Percentiles rank a stretch among this genome's conserved stretches.
phyloP scores from a whole-genome alignment of 495 filamentous ascomycete species.

The Penicillium coffeae region DNA sequence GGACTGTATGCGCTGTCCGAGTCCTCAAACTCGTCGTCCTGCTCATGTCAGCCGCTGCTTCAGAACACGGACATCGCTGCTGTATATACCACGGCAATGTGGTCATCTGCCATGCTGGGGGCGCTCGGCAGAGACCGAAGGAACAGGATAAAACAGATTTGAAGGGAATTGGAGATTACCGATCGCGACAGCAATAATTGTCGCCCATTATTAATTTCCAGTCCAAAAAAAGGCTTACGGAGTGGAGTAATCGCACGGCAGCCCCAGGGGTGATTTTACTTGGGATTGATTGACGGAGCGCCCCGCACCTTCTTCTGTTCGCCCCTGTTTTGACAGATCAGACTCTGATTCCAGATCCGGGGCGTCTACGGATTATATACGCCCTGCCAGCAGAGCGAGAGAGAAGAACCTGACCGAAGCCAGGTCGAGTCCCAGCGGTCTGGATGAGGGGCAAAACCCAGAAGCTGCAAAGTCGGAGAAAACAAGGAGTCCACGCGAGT shows the following conservation, averaged over 20 bases:
- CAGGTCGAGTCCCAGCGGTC: too few species aligned
- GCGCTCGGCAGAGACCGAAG: neutral
- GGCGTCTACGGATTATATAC: too few species aligned
- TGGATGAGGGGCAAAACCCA: neutral
- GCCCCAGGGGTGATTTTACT: too few species aligned
- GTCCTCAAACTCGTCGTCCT: neutral
- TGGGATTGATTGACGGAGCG: too few species aligned
- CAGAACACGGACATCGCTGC: neutral
- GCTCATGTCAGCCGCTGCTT: neutral
- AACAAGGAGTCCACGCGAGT: neutral
- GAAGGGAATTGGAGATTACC: too few species aligned
- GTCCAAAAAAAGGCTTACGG: too few species aligned
- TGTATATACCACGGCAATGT: neutral
- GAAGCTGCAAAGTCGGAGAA: neutral
- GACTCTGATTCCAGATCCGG: too few species aligned
- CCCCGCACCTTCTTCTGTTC: too few species aligned
- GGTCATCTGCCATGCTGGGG: slow-evolving; percentile 3
- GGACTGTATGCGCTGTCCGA: slow-evolving; percentile 1
- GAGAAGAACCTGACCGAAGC: too few species aligned
- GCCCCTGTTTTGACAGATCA: too few species aligned
- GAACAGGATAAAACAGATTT: neutral
- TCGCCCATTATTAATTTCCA: neutral
- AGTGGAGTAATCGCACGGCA: too few species aligned
- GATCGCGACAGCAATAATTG: neutral
- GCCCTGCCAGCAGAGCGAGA: too few species aligned